phyloP scores from a whole-genome alignment of 495 filamentous ascomycete genomes.

The Daldinia caldariorum region DNA sequence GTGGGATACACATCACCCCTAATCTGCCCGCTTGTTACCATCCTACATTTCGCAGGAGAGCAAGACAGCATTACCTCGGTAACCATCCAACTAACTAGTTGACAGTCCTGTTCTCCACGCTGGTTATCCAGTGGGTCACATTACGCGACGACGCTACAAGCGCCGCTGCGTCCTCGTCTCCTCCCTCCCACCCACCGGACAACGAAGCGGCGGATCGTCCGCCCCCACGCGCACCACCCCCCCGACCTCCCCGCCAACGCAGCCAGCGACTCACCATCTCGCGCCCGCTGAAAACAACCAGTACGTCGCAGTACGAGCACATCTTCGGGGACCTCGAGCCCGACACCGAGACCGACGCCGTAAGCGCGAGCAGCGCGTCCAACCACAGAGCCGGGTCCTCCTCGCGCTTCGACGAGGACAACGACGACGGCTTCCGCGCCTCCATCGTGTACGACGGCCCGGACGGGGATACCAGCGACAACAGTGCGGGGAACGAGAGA shows the following conservation, averaged over 20 bases:
- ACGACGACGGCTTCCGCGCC: not conserved
- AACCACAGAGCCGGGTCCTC: not conserved
- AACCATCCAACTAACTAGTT: not conserved
- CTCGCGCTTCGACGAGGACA: slow-evolving; percentile 12
- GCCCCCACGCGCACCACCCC: not conserved
- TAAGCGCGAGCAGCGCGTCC: slow-evolving; percentile 9
- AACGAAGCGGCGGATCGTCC: not conserved
- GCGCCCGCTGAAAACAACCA: slow-evolving; percentile 31
- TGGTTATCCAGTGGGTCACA: slow-evolving; percentile 65
- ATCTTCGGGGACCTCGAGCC: slow-evolving; percentile 29
- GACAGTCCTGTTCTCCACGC: slow-evolving; percentile 61
- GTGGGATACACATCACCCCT: not conserved
- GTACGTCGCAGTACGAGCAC: slow-evolving; percentile 40
- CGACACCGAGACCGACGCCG: slow-evolving; percentile 19
- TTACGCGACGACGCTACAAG: not conserved
- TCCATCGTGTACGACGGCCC: not conserved
- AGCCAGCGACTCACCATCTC: slow-evolving; percentile 23
- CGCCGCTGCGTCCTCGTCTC: not conserved
- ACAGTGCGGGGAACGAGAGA: not conserved
- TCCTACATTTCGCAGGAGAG: not conserved
- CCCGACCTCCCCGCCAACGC: not conserved
- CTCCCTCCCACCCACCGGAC: not conserved
- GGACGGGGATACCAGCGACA: not conserved
- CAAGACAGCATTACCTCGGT: not conserved
- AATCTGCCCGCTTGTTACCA: not conserved